A percentile compares a stretch with the other conserved stretches of the same genome.
These are phyloP conservation scores for Magnaporthiopsis rhizophila DNA, from an alignment of 2,329 filamentous ascomycete genomes.

Conservation along the genomic window DNA sequence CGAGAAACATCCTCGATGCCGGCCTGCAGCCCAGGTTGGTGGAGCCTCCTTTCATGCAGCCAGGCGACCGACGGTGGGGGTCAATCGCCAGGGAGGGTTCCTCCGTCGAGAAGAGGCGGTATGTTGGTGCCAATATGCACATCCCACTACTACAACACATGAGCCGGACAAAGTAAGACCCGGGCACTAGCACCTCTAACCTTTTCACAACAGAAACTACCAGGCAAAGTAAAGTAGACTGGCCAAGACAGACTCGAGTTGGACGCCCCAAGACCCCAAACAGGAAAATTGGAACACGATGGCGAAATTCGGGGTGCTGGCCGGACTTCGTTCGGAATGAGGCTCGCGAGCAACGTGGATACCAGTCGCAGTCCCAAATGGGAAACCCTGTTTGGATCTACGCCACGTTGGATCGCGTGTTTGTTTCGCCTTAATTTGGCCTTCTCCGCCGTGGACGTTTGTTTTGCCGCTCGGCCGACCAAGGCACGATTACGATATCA, in stretches of 20 bases:
- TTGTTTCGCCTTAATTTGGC: neutral
- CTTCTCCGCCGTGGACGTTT: neutral
- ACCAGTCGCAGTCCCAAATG: neutral
- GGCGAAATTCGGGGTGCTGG: neutral
- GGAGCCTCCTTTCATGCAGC: neutral
- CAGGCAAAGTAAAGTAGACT: too few relatives aligned
- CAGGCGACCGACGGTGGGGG: neutral
- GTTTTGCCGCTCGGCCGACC: neutral
- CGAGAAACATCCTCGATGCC: neutral
- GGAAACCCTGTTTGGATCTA: too few relatives aligned
- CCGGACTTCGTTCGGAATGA: neutral
- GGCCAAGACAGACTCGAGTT: neutral
- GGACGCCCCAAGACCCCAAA: neutral
- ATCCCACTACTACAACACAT: too few relatives aligned
- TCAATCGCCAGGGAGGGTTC: neutral
- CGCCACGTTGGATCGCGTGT: too few relatives aligned
- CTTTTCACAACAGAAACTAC: too few relatives aligned
- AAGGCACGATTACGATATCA: neutral
- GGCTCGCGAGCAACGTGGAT: neutral
- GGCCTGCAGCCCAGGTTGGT: neutral
- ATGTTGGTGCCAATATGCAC: neutral
- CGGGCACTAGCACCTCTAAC: too few relatives aligned
- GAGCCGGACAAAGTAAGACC: neutral
- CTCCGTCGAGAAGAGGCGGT: neutral
- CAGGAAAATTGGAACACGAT: neutral